Conservation (phyloP, 345 rosid genomes). For the Ricinus communis region DNA sequence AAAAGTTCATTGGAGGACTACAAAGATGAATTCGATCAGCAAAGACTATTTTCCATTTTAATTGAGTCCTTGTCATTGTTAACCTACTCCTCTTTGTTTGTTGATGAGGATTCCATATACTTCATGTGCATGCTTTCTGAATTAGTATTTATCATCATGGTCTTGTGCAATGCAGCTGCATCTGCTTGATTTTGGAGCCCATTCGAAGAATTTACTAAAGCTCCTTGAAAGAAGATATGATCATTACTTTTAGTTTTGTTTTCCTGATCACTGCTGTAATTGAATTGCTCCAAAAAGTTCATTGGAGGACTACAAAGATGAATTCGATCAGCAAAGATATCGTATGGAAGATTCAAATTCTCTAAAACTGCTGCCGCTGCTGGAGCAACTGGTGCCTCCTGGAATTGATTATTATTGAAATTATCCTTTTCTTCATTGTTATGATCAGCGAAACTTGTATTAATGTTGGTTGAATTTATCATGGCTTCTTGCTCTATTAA, state of each 20-base stretch:
- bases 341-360: slow-evolving; percentile 42
- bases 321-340: slow-evolving; percentile 40
- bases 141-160: slow-evolving; percentile 17
- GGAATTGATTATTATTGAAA: slow-evolving; percentile 33
- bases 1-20: slow-evolving; percentile 37
- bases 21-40: slow-evolving; percentile 40
- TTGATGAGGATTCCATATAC: slow-evolving; percentile 36
- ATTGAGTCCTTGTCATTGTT: slow-evolving; percentile 38
- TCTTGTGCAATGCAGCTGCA: not conserved
- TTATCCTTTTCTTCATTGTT: slow-evolving; percentile 22
- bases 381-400: slow-evolving; percentile 21
- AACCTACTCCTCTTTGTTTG: slow-evolving; percentile 33
- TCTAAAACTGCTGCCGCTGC: no score
- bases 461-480: slow-evolving; percentile 25
- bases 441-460: slow-evolving; percentile 19
- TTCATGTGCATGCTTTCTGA: slow-evolving; percentile 26
- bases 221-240: slow-evolving; percentile 37
- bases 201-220: slow-evolving; percentile 14
- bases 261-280: slow-evolving; percentile 25
- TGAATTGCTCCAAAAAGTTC: slow-evolving; percentile 50
- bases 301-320: slow-evolving; percentile 36
- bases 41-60: slow-evolving; percentile 54
- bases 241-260: slow-evolving; percentile 26
- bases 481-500: slow-evolving; percentile 45
- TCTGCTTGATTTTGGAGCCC: slow-evolving; percentile 38